Evolutionary conservation across 345 rosid species (phyloP).

Genomic region (Syzygium grande): DNA sequence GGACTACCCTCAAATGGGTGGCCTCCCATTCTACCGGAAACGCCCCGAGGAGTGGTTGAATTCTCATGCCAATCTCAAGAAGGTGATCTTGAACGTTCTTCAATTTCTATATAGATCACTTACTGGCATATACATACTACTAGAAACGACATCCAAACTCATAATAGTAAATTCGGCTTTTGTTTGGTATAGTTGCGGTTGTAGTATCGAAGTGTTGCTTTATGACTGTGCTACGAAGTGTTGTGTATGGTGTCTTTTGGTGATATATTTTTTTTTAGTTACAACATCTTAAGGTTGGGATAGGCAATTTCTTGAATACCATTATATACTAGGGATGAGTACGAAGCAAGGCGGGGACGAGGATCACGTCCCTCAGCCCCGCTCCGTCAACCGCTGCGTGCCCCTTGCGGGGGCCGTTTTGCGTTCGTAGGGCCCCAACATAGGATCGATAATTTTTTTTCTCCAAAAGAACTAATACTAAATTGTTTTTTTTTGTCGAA

Average conservation of each 20-base stretch:
- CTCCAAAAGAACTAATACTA: background rate
- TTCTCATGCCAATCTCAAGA: background rate
- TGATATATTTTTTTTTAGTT: background rate
- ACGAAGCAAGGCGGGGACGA: background rate
- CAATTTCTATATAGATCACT: background rate
- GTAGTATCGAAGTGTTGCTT: background rate
- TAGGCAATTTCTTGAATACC: background rate
- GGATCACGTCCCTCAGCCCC: background rate
- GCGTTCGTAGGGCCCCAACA: background rate
- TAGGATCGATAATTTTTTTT: background rate
- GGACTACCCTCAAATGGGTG: conserved; percentile 41
- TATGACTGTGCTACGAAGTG: background rate
- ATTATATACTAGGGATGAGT: background rate
- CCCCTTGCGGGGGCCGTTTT: background rate
- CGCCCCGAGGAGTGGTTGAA: conserved; percentile 15
- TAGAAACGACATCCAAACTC: background rate
- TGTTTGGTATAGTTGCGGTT: background rate
- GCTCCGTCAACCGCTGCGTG: background rate
- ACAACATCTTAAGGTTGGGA: background rate
- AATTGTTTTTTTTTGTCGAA: background rate
- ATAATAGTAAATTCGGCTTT: background rate
- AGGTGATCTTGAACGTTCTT: background rate
- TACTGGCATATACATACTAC: background rate
- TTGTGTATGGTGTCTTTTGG: background rate
- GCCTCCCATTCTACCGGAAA: conserved; percentile 7